Percentiles rank a stretch among this genome's conserved stretches.
These are phyloP conservation scores for Clitopilus hobsonii DNA, from an alignment of 768 basidiomycete genomes.

Conservation along the genomic window DNA sequence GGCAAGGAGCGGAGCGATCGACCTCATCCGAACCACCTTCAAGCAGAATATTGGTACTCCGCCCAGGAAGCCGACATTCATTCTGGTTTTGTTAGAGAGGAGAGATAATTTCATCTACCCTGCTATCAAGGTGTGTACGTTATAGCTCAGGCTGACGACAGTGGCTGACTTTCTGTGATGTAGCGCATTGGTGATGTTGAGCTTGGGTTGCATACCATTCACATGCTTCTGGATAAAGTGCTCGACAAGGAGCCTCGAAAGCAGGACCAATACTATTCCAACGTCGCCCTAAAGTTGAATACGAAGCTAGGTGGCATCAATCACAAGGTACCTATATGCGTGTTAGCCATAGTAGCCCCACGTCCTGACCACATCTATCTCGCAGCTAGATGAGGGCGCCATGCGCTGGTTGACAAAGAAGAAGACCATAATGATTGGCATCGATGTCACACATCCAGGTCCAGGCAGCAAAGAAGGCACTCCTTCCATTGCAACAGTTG, in stretches of 20 bases:
- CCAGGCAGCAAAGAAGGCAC: slow-evolving; percentile 64
- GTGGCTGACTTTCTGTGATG: background rate
- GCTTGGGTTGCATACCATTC: slow-evolving; percentile 73
- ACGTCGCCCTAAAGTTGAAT: slow-evolving; percentile 78
- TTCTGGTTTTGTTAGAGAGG: slow-evolving; percentile 66
- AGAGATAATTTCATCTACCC: slow-evolving; percentile 76
- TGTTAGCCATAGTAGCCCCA: background rate
- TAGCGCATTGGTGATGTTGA: slow-evolving; percentile 66
- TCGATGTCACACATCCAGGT: slow-evolving; percentile 80
- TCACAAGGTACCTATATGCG: slow-evolving; percentile 38
- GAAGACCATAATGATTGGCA: slow-evolving; percentile 80
- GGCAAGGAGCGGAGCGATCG: slow-evolving; percentile 31
- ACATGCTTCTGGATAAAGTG: slow-evolving; percentile 64
- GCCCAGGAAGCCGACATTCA: slow-evolving; percentile 47
- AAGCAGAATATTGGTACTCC: slow-evolving; percentile 18
- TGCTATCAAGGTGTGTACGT: slow-evolving; percentile 54
- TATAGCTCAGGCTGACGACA: background rate
- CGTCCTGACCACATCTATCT: slow-evolving; percentile 4
- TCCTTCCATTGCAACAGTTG: slow-evolving; percentile 81
- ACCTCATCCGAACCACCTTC: slow-evolving; percentile 36
- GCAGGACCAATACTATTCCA: slow-evolving; percentile 80
- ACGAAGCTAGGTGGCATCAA: slow-evolving; percentile 81
- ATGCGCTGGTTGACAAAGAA: slow-evolving; percentile 63
- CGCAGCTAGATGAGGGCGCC: slow-evolving; percentile 45
- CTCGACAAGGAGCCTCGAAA: slow-evolving; percentile 39